Evolutionary conservation across 2,329 filamentous ascomycete species (phyloP).

Genomic region (Colletotrichum filicis): DNA sequence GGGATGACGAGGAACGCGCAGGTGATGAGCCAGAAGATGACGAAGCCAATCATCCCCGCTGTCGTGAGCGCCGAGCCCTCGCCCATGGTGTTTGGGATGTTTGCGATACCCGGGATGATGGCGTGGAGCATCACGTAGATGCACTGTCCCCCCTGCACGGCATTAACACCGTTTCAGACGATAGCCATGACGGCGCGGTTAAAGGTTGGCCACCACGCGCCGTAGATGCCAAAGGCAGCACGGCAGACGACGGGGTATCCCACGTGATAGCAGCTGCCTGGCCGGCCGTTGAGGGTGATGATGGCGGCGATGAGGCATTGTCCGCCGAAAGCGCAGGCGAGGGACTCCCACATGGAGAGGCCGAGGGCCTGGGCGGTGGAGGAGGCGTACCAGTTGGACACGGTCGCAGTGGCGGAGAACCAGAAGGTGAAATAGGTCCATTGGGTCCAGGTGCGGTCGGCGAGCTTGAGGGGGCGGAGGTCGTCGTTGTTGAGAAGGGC

Average conservation of each 20-base stretch:
- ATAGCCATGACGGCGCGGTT: constrained; percentile 57
- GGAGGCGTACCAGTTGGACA: constrained; percentile 51
- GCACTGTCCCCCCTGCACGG: constrained; percentile 47
- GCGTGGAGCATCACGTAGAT: constrained; percentile 50
- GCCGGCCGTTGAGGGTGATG: constrained; percentile 53
- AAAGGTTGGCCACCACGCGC: constrained; percentile 55
- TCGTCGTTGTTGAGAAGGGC: constrained; percentile 53
- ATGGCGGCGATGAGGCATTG: constrained; percentile 52
- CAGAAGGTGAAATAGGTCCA: constrained; percentile 54
- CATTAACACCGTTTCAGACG: constrained; percentile 57
- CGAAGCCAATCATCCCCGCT: constrained; percentile 54
- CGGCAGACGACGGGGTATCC: constrained; percentile 54
- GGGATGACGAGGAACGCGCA: constrained; percentile 51
- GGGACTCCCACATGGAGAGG: constrained; percentile 60
- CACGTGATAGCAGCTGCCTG: constrained; percentile 56
- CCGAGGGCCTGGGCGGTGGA: constrained; percentile 53
- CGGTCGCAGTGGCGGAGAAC: constrained; percentile 52
- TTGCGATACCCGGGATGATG: constrained; percentile 52
- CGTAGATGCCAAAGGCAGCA: constrained; percentile 55
- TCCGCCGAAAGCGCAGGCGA: constrained; percentile 53
- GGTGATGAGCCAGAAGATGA: constrained; percentile 52
- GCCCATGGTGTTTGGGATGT: constrained; percentile 52
- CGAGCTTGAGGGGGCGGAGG: constrained; percentile 49
- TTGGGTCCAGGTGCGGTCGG: constrained; percentile 53
- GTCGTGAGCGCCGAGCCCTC: constrained; percentile 51